Evolutionary conservation across 495 filamentous ascomycete species (phyloP).

Genomic region (Penicillium dipodomyicola): DNA sequence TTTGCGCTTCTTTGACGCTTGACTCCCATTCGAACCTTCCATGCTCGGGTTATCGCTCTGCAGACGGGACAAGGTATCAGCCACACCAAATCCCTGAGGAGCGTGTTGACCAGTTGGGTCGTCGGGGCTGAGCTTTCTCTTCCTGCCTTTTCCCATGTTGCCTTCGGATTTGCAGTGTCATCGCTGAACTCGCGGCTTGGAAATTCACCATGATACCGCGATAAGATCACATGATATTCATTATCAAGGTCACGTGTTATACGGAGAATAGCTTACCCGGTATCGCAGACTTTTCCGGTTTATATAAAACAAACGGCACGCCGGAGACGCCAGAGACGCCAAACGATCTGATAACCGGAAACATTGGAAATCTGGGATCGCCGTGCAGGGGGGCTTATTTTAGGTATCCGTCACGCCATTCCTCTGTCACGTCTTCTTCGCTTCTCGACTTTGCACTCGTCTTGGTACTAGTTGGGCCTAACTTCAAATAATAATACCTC

Average conservation of each 20-base stretch:
- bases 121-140: conserved; percentile 39
- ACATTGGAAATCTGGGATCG: conserved; percentile 29
- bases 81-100: conserved; percentile 29
- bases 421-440: not conserved
- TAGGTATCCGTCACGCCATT: conserved; percentile 27
- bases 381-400: conserved; percentile 9
- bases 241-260: not conserved
- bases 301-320: not conserved
- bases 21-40: conserved; percentile 25
- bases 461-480: not conserved
- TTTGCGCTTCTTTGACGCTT: conserved; percentile 36
- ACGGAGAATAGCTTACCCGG: not conserved
- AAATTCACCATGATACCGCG: conserved; percentile 20
- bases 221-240: not conserved
- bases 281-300: not conserved
- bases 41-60: conserved; percentile 23
- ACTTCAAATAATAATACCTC: not conserved
- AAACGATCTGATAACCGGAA: conserved; percentile 32
- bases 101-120: conserved; percentile 21
- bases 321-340: not conserved
- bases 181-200: not conserved
- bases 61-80: conserved; percentile 33
- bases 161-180: not conserved
- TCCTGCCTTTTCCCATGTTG: conserved; percentile 28
- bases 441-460: not conserved